Percentiles rank a stretch among this genome's conserved stretches.
Conservation (phyloP, 2,329 filamentous ascomycete genomes). For the Emericellopsis cladophorae region DNA sequence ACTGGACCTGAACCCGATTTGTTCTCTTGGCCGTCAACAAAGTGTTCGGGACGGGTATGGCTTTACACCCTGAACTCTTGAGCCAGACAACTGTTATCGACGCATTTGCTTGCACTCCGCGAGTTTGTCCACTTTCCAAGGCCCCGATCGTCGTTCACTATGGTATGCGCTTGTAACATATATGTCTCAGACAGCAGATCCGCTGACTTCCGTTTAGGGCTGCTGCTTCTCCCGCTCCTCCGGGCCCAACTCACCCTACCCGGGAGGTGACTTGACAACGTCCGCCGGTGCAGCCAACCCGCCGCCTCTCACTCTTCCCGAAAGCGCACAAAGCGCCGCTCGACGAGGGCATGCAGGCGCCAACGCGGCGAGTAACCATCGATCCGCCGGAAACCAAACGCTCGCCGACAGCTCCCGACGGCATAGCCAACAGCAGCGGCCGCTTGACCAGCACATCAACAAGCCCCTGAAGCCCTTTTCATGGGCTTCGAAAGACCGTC, state of each 20-base stretch:
- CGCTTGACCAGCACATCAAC: slow-evolving; percentile 55
- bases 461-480: slow-evolving; percentile 50
- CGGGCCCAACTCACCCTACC: slow-evolving; percentile 41
- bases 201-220: slow-evolving; percentile 24
- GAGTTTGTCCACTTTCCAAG: no score
- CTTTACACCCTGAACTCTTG: no score
- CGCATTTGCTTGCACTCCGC: no score
- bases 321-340: slow-evolving; percentile 8
- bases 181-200: no score
- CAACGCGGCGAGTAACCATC: slow-evolving; percentile 8
- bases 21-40: no score
- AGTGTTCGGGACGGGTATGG: no score
- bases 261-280: slow-evolving; percentile 32
- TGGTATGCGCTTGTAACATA: no score
- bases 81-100: no score
- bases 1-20: no score
- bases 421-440: slow-evolving; percentile 22
- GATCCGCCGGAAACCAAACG: slow-evolving; percentile 5
- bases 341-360: not conserved
- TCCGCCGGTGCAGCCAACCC: slow-evolving; percentile 42
- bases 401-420: slow-evolving; percentile 12
- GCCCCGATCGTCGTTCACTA: no score
- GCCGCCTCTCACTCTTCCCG: slow-evolving; percentile 18
- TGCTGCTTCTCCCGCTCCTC: slow-evolving; percentile 44
- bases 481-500: slow-evolving; percentile 50